A percentile compares a stretch with the other conserved stretches of the same genome.
These are phyloP conservation scores for Elongisporangium senticosum DNA, from an alignment of 352 stramenopile genomes.

Conservation along the genomic window DNA sequence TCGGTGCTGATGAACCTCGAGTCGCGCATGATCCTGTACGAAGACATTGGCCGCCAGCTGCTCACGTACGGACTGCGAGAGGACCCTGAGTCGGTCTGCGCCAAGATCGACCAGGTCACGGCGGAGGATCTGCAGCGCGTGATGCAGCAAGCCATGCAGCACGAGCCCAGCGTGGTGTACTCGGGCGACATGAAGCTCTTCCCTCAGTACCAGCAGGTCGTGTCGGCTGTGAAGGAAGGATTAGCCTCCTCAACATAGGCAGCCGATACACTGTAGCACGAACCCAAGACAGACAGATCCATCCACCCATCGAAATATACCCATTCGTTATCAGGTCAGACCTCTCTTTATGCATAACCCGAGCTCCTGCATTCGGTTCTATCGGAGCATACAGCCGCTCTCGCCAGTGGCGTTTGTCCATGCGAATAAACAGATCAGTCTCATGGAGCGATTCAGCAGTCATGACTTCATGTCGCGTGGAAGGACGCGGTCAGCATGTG, in stretches of 20 bases:
- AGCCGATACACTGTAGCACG: too few species aligned
- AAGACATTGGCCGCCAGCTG: constrained; percentile 98
- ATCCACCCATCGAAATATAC: constrained; percentile 5
- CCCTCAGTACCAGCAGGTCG: constrained; percentile 79
- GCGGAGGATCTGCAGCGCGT: constrained; percentile 82
- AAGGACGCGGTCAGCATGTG: background rate
- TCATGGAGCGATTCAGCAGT: too few species aligned
- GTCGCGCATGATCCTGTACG: constrained; percentile 96
- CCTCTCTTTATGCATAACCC: background rate
- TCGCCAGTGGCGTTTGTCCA: too few species aligned
- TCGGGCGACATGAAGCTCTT: constrained; percentile 74
- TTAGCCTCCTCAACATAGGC: constrained; percentile 15
- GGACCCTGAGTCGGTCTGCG: constrained; percentile 79
- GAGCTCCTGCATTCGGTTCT: too few species aligned
- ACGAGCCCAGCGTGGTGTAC: constrained; percentile 79
- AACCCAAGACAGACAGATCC: constrained; percentile 3
- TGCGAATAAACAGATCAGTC: too few species aligned
- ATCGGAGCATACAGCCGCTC: too few species aligned
- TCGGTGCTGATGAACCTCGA: constrained; percentile 99
- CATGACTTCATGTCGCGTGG: background rate
- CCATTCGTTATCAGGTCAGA: background rate
- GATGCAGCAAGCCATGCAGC: constrained; percentile 65
- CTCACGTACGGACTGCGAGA: constrained; percentile 95
- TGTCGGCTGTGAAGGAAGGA: constrained; percentile 68
- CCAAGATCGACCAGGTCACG: constrained; percentile 87